Percentiles rank a stretch among this genome's conserved stretches.
Evolutionary conservation across 1,284 basidiomycete genomes (phyloP).

Genomic region (Apiotrichum porosum): DNA sequence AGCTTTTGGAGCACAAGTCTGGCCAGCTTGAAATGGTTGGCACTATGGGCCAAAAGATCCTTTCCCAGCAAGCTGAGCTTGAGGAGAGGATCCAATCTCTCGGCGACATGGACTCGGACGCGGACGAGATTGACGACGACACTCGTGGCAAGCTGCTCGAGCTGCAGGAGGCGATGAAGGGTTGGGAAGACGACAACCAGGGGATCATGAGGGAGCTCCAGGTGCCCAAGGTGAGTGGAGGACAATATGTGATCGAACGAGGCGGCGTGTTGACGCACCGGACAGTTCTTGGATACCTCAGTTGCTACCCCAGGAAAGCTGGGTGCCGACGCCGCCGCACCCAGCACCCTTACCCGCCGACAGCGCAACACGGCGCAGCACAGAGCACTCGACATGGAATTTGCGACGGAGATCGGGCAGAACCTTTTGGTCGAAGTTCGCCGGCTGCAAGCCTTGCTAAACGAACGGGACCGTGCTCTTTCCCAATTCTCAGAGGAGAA

Average conservation of each 20-base stretch:
- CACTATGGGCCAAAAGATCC: constrained; percentile 81
- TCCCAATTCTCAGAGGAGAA: constrained; percentile 82
- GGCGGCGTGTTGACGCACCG: background rate
- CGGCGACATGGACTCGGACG: constrained; percentile 61
- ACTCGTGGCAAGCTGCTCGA: constrained; percentile 68
- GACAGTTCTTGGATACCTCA: constrained; percentile 6
- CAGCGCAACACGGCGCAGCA: constrained; percentile 49
- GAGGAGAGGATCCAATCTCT: constrained; percentile 77
- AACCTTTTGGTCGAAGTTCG: constrained; percentile 82
- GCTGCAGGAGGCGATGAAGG: constrained; percentile 66
- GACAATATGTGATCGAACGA: background rate
- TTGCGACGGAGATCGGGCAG: constrained; percentile 92
- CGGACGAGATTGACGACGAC: constrained; percentile 51
- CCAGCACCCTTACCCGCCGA: constrained; percentile 40
- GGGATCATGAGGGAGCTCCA: constrained; percentile 65
- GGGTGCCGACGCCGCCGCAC: constrained; percentile 3
- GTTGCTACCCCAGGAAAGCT: constrained; percentile 4
- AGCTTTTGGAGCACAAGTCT: constrained; percentile 78
- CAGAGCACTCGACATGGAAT: constrained; percentile 59
- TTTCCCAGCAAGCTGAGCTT: constrained; percentile 84
- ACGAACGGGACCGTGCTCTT: constrained; percentile 80
- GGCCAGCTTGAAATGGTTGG: constrained; percentile 84
- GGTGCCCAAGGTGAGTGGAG: constrained; percentile 58
- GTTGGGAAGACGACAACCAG: constrained; percentile 80
- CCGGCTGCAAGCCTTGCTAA: constrained; percentile 76